Evolutionary conservation across 441 rosid genomes (phyloP), one percentile per base, ranked within the genome.

Genomic region (Euphorbia schlechtendalii): DNA sequence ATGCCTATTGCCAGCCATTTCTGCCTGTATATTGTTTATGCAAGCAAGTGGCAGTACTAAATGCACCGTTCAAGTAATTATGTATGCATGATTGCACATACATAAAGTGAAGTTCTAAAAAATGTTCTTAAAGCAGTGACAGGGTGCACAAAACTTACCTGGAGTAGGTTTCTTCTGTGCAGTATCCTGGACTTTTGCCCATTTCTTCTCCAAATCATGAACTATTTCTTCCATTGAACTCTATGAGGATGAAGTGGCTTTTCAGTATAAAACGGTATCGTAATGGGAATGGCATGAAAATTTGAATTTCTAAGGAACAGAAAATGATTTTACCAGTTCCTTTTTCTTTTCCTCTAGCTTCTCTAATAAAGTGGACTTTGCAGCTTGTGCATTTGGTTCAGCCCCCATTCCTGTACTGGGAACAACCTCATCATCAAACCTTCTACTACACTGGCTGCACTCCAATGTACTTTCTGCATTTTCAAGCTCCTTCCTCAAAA

Each of bases 121-220:
- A 51, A 8, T 34, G 21, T 20, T 69, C 51, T 45, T 10, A 70
- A 36, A 61, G 7, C 6, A 32, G 36, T 5, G 15, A 71, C 20
- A 67, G 15, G 38, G 51, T 18, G 58, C 14, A 53, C 24, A 5
- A 40, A 22, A 12, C 11, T 1, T 79, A 86, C 97, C 96, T 75
- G 96, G 94, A 28, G 87, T 80, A 73, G 90, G 87, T 74, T 83
- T 87, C 80, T 80, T 88, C 70, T 81, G 67, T 48, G 90, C 87
- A 73, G 72, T 79, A 43, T 85, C 83, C 84, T 91, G 94, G 73
- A 83, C 51, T 73, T 57, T 69, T 43, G 73, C 78, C 94, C 98
- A 91, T 56, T 69, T 83, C 67, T 71, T 82, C 78, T 88, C 98
- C 66, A 89, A 82, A 66, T 74, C 83, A 71, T 71, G 78, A 71